Evolutionary conservation across 1,284 basidiomycete genomes (phyloP).

Genomic region (Ceratobasidium sp.): DNA sequence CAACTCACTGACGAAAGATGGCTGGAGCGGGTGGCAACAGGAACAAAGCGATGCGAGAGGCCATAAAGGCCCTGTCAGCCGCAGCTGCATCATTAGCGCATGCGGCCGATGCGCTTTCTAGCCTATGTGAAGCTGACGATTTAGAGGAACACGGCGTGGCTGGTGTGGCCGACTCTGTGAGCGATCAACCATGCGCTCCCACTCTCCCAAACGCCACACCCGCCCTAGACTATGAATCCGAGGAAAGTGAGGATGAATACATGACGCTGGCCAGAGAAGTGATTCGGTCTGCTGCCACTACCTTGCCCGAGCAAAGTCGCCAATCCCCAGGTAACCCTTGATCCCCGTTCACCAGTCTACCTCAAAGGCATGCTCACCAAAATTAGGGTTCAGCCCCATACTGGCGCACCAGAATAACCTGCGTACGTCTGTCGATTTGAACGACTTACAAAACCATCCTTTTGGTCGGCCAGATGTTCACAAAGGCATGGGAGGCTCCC

Average conservation of each 20-base stretch:
- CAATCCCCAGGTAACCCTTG: no score
- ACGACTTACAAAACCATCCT: no score
- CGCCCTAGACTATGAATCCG: not conserved
- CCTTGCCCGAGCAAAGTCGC: no score
- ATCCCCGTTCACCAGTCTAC: no score
- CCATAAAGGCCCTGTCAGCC: slow-evolving; percentile 8
- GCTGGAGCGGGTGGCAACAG: not conserved
- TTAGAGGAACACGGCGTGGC: not conserved
- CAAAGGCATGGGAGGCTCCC: no score
- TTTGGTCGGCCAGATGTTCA: no score
- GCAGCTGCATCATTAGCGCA: slow-evolving; percentile 15
- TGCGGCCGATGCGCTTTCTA: slow-evolving; percentile 13
- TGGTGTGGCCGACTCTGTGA: not conserved
- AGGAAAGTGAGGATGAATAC: slow-evolving; percentile 8
- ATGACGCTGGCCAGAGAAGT: slow-evolving; percentile 21
- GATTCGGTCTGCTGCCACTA: not conserved
- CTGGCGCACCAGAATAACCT: no score
- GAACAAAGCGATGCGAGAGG: slow-evolving; percentile 14
- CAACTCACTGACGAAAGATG: not conserved
- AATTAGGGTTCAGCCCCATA: no score
- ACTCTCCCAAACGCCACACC: not conserved
- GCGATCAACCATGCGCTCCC: not conserved
- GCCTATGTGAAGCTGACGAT: slow-evolving; percentile 6
- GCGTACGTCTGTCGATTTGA: no score
- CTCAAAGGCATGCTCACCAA: no score